Conservation (phyloP, 176 grass and related monocot genomes). For the Raddia distichophylla region DNA sequence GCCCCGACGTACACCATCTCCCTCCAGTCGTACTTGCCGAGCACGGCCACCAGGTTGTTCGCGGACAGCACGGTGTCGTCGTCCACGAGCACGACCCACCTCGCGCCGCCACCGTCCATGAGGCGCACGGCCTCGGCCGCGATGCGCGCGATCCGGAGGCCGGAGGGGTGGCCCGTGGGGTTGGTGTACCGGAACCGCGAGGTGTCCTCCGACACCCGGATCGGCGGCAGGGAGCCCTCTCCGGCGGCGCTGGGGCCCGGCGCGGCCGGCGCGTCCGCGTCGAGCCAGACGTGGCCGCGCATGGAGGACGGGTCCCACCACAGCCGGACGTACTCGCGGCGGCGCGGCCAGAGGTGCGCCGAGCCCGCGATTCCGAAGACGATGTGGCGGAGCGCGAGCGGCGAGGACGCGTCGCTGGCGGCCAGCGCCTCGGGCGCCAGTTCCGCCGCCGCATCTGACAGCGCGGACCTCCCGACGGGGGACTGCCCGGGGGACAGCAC, state of each 20-base stretch:
- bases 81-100: slow-evolving; percentile 94
- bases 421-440: not conserved
- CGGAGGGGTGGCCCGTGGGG: slow-evolving; percentile 91
- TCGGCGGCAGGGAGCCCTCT: slow-evolving; percentile 56
- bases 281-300: slow-evolving; percentile 84
- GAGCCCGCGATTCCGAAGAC: slow-evolving; percentile 95
- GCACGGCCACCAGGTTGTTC: slow-evolving; percentile 81
- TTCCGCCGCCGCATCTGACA: not conserved
- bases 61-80: slow-evolving; percentile 85
- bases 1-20: slow-evolving; percentile 95
- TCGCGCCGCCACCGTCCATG: slow-evolving; percentile 43
- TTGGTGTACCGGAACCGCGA: slow-evolving; percentile 94
- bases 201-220: slow-evolving; percentile 94
- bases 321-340: slow-evolving; percentile 78
- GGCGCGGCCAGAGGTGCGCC: slow-evolving; percentile 79
- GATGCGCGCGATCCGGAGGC: slow-evolving; percentile 93
- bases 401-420: slow-evolving; percentile 13
- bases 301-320: slow-evolving; percentile 81
- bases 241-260: slow-evolving; percentile 44
- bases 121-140: slow-evolving; percentile 81
- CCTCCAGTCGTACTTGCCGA: slow-evolving; percentile 91
- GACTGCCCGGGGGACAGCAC: slow-evolving; percentile 24
- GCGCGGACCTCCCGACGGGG: not conserved
- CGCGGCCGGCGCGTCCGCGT: slow-evolving; percentile 37
- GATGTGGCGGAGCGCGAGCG: slow-evolving; percentile 65